Conservation (phyloP, 2,329 filamentous ascomycete species). For the Penicillium brasilianum region DNA sequence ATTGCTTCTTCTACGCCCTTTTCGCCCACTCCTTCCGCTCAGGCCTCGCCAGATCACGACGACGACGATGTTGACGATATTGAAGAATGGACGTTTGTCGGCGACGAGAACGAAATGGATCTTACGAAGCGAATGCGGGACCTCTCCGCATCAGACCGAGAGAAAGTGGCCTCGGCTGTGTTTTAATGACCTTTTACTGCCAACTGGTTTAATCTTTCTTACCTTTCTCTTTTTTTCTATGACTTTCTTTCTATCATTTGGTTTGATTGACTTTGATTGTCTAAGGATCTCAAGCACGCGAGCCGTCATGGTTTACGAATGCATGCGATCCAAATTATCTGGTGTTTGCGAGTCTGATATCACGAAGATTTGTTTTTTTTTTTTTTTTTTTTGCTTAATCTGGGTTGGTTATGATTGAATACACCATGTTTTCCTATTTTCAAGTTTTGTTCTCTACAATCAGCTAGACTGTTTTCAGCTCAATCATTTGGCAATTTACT, state of each 20-base stretch:
- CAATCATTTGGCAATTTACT: not conserved
- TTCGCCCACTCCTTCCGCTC: conserved; percentile 41
- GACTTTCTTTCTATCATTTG: conserved; percentile 11
- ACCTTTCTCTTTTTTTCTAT: not conserved
- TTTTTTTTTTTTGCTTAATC: conserved; percentile 2
- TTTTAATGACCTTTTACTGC: conserved; percentile 13
- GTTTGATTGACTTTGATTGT: conserved; percentile 1
- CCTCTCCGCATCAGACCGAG: conserved; percentile 34
- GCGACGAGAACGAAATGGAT: conserved; percentile 60
- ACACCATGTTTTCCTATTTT: conserved; percentile 5
- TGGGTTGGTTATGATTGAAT: conserved; percentile 10
- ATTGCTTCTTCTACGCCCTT: conserved; percentile 44
- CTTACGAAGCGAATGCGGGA: conserved; percentile 43
- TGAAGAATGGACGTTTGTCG: conserved; percentile 91
- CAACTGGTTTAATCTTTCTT: conserved; percentile 1
- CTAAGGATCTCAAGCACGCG: conserved; percentile 5
- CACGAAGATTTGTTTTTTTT: not conserved
- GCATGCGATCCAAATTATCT: conserved; percentile 6
- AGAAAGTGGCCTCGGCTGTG: conserved; percentile 25
- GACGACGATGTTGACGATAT: conserved; percentile 66
- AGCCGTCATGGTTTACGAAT: conserved; percentile 17
- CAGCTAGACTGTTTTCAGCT: conserved; percentile 4
- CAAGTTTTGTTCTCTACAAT: conserved; percentile 5
- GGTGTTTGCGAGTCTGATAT: conserved; percentile 11
- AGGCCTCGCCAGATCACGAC: conserved; percentile 44